Percentiles rank a stretch among this genome's conserved stretches.
Evolutionary conservation across 2,329 filamentous ascomycete species (phyloP).

Genomic region (Penicillium digitatum): DNA sequence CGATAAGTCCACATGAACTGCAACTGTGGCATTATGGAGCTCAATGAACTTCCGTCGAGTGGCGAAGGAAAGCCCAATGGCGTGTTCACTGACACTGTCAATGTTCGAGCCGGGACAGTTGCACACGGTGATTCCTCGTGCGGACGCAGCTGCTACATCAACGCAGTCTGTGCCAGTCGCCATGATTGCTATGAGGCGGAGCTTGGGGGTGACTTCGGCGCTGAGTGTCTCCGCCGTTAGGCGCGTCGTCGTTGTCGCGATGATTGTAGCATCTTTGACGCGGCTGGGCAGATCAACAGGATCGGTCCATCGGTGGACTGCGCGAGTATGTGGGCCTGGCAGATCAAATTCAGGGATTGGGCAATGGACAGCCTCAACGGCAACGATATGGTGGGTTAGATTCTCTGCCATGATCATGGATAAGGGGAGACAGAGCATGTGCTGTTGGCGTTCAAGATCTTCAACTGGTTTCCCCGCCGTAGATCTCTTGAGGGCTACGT

Average conservation of each 20-base stretch:
- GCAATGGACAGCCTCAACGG: conserved; percentile 46
- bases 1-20: conserved; percentile 10
- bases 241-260: conserved; percentile 40
- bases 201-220: conserved; percentile 40
- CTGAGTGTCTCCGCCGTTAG: conserved; percentile 35
- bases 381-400: conserved; percentile 43
- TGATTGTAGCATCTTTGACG: conserved; percentile 47
- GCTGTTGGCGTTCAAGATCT: not conserved
- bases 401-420: conserved; percentile 19
- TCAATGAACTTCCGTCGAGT: conserved; percentile 42
- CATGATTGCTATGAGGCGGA: conserved; percentile 45
- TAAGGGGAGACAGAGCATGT: not conserved
- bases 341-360: conserved; percentile 41
- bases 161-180: conserved; percentile 49
- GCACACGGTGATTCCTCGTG: conserved; percentile 44
- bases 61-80: conserved; percentile 50
- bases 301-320: conserved; percentile 34
- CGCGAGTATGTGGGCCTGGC: conserved; percentile 39
- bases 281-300: conserved; percentile 32
- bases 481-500: not conserved
- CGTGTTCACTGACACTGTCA: conserved; percentile 49
- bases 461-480: not conserved
- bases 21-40: conserved; percentile 31
- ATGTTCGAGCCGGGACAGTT: conserved; percentile 49
- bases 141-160: conserved; percentile 42